Evolutionary conservation across 169 alveolate genomes (phyloP), one percentile per base, ranked within the genome.

Genomic region (Eimeria necatrix): DNA sequence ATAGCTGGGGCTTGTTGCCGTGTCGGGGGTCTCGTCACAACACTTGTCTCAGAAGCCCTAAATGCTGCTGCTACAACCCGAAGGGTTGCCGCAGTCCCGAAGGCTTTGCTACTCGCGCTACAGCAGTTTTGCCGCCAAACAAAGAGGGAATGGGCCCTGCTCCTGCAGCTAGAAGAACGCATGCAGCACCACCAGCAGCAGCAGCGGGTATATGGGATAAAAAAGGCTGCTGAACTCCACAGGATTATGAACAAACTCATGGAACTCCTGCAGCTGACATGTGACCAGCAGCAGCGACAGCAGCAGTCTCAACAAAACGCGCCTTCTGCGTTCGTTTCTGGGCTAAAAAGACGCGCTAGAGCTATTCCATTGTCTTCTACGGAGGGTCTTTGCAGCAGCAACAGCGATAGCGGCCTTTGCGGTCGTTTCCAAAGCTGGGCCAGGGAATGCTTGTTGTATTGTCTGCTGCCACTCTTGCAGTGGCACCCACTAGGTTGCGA

Each of bases 401-500:
- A 64, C 68, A 32, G 32, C 20, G 91, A 83, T 59, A 56, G 91
- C 76, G 22, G 56, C 76, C 68, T 83, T 32, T 83, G 91, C 76
- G 24, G 48, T 26, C 91, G 68, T 8, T 53, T 83, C 46, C 91
- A 83, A 52, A 41, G 56, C 24, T 83, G 91, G 91, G 91, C 91
- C 32, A 83, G 91, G 53, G 91, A 83, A 26, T 83, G 91, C 53
- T 53, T 83, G 91, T 14, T 53, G 91, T 24, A 83, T 74, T 56
- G 56, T 20, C 59, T 83, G 91, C 91, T 83, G 59, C 91, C 91
- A 24, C 18, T 83, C 59, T 74, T 52, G 56, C 91, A 83, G 91
- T 83, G 91, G 91, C 91, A 83, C 53, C 91, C 91, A 3, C 49
- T 83, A 16, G 91, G 91, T 14, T 83, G 91, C 53, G 91, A 83